These are phyloP conservation scores for Vaccinium macrocarpon DNA, from an alignment of 148 eudicot genomes.

Conservation along the genomic window DNA sequence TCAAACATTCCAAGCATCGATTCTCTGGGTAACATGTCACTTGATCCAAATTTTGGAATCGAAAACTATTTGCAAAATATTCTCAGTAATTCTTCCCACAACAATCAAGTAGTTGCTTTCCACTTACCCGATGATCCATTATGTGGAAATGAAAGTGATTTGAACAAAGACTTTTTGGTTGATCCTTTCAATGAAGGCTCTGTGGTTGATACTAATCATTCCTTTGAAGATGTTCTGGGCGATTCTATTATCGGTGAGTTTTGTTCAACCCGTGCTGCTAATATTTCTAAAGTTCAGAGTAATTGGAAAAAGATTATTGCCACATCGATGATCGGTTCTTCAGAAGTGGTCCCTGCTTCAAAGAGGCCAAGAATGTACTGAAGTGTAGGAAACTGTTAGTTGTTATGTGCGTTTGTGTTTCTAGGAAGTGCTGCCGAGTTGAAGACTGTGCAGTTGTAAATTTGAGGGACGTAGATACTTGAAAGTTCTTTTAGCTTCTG, in stretches of 20 bases:
- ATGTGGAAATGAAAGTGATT: no score
- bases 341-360: not conserved
- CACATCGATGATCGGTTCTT: not conserved
- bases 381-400: not conserved
- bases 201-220: not conserved
- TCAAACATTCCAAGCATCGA: no score
- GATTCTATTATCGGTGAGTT: not conserved
- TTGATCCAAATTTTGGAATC: no score
- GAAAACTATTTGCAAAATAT: no score
- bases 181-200: conserved; percentile 22
- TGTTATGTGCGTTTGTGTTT: not conserved
- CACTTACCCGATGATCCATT: no score
- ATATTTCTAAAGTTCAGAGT: not conserved
- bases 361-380: conserved; percentile 9
- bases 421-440: not conserved
- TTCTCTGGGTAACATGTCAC: no score
- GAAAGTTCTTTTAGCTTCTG: not conserved
- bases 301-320: not conserved
- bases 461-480: not conserved
- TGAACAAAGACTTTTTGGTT: not conserved
- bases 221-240: not conserved
- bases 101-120: no score
- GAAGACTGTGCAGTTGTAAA: conserved; percentile 2
- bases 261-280: not conserved
- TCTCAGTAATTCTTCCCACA: no score